phyloP scores from a whole-genome alignment of 371 early-diverging fungal species.

The Rhizopus sp. region DNA sequence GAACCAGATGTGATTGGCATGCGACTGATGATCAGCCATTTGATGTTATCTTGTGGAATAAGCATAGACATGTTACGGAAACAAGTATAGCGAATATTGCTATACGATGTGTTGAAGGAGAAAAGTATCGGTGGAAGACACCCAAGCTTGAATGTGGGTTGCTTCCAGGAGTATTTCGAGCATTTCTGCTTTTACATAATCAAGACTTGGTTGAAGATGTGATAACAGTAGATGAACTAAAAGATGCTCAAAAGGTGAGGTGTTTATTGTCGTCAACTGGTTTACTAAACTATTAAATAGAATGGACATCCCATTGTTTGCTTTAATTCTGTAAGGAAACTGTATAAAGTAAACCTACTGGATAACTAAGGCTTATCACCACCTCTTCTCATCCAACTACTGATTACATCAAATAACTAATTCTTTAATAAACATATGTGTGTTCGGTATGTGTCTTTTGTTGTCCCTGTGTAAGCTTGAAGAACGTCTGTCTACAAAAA shows the following conservation, averaged over 20 bases:
- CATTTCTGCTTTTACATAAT: slow-evolving; percentile 32
- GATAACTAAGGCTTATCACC: no score
- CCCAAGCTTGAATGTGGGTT: slow-evolving; percentile 49
- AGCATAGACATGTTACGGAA: slow-evolving; percentile 54
- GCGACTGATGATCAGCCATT: slow-evolving; percentile 32
- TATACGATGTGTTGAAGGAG: slow-evolving; percentile 29
- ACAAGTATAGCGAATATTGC: slow-evolving; percentile 66
- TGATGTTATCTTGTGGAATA: slow-evolving; percentile 62
- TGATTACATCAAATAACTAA: no score
- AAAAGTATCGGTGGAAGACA: slow-evolving; percentile 43
- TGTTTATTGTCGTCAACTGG: slow-evolving; percentile 1
- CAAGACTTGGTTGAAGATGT: slow-evolving; percentile 32
- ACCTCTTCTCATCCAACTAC: no score
- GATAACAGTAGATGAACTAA: slow-evolving; percentile 49
- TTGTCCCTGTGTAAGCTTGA: no score
- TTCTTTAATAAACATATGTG: no score
- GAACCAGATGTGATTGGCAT: slow-evolving; percentile 38
- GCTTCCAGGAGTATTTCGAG: slow-evolving; percentile 55
- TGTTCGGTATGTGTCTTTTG: no score
- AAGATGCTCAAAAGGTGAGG: slow-evolving; percentile 43
- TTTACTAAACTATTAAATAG: slow-evolving; percentile 11
- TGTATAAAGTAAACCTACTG: slow-evolving; percentile 28
- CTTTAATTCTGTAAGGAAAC: slow-evolving; percentile 59
- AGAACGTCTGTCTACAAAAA: no score
- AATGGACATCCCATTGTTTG: slow-evolving; percentile 41